Percentiles rank a stretch among this genome's conserved stretches.
phyloP scores from a whole-genome alignment of 192 early-diverging fungal genomes.

The Diversispora epigaea region DNA sequence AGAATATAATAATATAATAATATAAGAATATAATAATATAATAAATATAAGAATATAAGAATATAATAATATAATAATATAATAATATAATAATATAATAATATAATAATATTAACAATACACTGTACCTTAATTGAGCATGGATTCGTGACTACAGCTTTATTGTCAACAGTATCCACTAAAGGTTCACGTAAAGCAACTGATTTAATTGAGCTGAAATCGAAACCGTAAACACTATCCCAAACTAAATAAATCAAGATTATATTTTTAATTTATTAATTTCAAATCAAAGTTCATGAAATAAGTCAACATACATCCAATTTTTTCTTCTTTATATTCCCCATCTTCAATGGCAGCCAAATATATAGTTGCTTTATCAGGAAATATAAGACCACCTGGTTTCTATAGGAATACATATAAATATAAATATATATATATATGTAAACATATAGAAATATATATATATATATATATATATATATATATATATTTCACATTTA shows the following conservation, averaged over 20 bases:
- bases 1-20: not conserved
- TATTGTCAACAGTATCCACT: slow-evolving; percentile 74
- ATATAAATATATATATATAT: not conserved
- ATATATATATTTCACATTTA: not conserved
- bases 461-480: not conserved
- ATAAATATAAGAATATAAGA: too few relatives aligned
- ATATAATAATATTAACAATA: not conserved
- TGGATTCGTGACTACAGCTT: slow-evolving; percentile 66
- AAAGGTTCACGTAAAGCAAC: slow-evolving; percentile 72
- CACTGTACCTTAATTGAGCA: slow-evolving; percentile 53
- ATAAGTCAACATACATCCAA: slow-evolving; percentile 41
- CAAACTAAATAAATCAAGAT: slow-evolving; percentile 52
- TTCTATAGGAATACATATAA: not conserved
- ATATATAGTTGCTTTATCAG: slow-evolving; percentile 69
- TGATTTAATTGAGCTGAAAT: slow-evolving; percentile 84
- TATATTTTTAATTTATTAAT: not conserved
- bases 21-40: not conserved
- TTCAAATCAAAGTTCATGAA: not conserved
- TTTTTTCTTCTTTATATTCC: slow-evolving; percentile 78
- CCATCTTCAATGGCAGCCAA: slow-evolving; percentile 75
- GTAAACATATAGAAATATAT: not conserved
- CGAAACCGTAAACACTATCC: slow-evolving; percentile 94
- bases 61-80: too few relatives aligned
- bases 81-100: not conserved
- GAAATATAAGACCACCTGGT: slow-evolving; percentile 60